Evolutionary conservation across 1,284 basidiomycete genomes (phyloP), one percentile per base, ranked within the genome.

Genomic region (Thelephora terrestris): DNA sequence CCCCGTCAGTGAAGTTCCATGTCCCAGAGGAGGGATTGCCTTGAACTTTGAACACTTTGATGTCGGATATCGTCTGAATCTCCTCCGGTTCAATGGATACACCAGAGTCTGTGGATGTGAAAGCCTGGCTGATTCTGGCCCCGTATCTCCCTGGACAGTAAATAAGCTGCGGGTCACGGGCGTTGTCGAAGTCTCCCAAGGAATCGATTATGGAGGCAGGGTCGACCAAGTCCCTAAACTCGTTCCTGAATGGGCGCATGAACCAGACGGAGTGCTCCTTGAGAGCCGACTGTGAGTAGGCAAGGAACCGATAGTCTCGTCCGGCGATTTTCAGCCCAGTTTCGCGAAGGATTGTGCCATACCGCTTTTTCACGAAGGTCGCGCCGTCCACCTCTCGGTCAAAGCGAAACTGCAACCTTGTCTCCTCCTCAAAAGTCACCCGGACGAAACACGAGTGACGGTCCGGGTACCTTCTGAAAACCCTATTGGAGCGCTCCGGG

Each of bases 111-210:
- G 84, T 86, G 0, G 83, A 73, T 0, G 83, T 85, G 59, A 87
- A 86, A 0, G 80, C 81, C 57, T 82, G 81, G 2, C 81, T 80
- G 25, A 87, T 70, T 16, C 84, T 69, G 7, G 85, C 84, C 3
- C 75, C 83, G 61, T 81, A 85, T 40, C 81, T 71, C 23, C 83
- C 82, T 2, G 84, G 82, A 52, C 78, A 82, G 44, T 64, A 64
- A n/a, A 74, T 74, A 7, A 82, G 65, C 0, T 58, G 54, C 14
- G 47, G 57, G 53, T 79, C 76, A 45, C 69, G 75, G 4, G 48
- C 20, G 0, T 76, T 64, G 27, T 68, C 58, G 54, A 84, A 83
- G 21, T 63, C 67, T 2, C 82, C 82, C 1, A 85, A 57, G 32
- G 70, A 67, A 5, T 55, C 49, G 37, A 79, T 77, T 52, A 85